Base-by-base conservation (phyloP, 2,329 filamentous ascomycete genomes). In the Curvularia verruculosa region DNA sequence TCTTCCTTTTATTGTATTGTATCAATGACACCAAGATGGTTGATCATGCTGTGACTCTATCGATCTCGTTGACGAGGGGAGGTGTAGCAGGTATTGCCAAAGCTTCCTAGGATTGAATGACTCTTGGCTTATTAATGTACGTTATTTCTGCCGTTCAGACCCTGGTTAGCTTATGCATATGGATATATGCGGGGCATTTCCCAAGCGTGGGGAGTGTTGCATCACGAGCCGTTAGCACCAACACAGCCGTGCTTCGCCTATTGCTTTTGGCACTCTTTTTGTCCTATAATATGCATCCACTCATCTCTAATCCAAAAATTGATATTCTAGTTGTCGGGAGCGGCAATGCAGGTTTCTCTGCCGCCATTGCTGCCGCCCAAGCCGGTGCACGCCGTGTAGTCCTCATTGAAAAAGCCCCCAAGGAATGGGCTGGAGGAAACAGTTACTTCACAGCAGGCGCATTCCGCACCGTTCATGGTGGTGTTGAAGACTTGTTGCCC, bases 391-490 rank as follows among this genome's bases (percentile, higher is more conserved):
- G 61, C 23, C 64, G 71, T 0, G 81, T 88, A 3, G 66, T 87
- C 0, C 69, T 89, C 13, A 79, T 89, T 52, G 87, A 89, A 64
- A 87, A 85, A 70, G 83, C 82, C 40, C 85, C 86, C 0, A 66
- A 80, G 51, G 72, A 79, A 5, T 87, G 85, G 83, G 84, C 82
- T 0, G 87, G 87, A 12, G 87, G 87, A 1, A 89, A 89, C 66
- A 81, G 81, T 0, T 88, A 83, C 66, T 89, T 88, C 75, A 89
- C 87, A 0, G 87, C 87, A 0, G 87, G 85, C 1, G 86, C 85
- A 1, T 87, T 83, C 67, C 82, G 88, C 6, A 85, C 82, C 1
- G 80, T 77, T 1, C 84, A 88, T 65, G 53, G 67, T 6, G 87
- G 87, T 0, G 75, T 87, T 0, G 10, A 67, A 0, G 86, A 89